Evolutionary conservation across 208 protist species (phyloP).

Genomic region (Leishmania amazonensis): DNA sequence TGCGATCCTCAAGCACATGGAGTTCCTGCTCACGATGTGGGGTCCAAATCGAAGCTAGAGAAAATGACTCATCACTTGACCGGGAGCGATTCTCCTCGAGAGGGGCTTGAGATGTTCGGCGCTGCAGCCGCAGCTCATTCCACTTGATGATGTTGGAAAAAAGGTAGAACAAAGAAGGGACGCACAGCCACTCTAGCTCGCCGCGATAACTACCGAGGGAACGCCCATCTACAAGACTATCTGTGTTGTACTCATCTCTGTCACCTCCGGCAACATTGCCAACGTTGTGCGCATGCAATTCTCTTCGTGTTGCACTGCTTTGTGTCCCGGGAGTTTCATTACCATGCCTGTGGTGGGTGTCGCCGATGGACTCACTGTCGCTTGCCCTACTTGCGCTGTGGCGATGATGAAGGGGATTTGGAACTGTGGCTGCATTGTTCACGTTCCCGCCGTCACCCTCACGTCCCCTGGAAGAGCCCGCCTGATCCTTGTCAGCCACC

Average conservation of each 20-base stretch:
- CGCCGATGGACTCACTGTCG: background rate
- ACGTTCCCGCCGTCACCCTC: background rate
- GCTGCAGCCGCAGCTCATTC: conserved; percentile 48
- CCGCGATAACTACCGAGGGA: conserved; percentile 16
- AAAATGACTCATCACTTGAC: conserved; percentile 15
- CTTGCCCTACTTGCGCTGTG: background rate
- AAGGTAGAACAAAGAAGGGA: conserved; percentile 70
- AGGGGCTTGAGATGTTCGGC: conserved; percentile 3
- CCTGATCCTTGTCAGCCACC: background rate
- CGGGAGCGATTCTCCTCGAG: conserved; percentile 13
- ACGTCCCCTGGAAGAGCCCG: background rate
- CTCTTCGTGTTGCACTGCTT: conserved; percentile 3
- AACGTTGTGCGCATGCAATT: conserved; percentile 1
- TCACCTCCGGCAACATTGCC: background rate
- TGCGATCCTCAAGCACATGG: conserved; percentile 23
- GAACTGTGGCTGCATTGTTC: background rate
- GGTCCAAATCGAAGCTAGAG: conserved; percentile 27
- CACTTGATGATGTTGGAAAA: conserved; percentile 63
- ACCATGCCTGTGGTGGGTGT: conserved; percentile 6
- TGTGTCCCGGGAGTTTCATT: conserved; percentile 1
- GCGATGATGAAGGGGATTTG: conserved; percentile 20
- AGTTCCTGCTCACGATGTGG: conserved; percentile 31
- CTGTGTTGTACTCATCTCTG: background rate
- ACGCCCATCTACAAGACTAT: conserved; percentile 8
- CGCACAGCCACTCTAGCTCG: conserved; percentile 56